Conservation (phyloP, 73 alveolate genomes). For the Tetrahymena malaccensis region DNA sequence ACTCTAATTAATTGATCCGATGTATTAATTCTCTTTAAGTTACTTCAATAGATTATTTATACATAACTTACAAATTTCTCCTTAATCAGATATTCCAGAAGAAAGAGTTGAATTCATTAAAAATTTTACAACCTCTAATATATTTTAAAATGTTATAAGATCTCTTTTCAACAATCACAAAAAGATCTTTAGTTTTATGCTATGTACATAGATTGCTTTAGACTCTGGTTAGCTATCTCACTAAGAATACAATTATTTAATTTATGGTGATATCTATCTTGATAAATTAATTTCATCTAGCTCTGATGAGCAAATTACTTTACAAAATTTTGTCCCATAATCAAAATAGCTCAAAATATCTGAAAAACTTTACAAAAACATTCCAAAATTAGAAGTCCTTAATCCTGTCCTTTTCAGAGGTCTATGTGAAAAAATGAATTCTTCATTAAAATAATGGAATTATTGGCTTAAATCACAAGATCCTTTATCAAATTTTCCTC, state of each 20-base stretch:
- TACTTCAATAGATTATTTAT: conserved; percentile 75
- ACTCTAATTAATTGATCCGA: conserved; percentile 86
- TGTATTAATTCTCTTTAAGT: conserved; percentile 92
- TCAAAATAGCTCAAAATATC: neutral
- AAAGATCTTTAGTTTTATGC: conserved; percentile 76
- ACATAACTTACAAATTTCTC: conserved; percentile 62
- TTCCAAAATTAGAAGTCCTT: conserved; percentile 3
- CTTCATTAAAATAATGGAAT: neutral
- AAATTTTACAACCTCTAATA: conserved; percentile 71
- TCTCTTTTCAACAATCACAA: conserved; percentile 94
- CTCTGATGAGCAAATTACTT: conserved; percentile 2
- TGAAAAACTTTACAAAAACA: conserved; percentile 8
- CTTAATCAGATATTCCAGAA: conserved; percentile 50
- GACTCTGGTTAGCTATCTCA: conserved; percentile 50
- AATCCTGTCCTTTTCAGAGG: neutral
- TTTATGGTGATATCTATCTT: conserved; percentile 36
- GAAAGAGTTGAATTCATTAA: conserved; percentile 67
- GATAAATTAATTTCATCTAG: conserved; percentile 34
- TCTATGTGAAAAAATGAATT: neutral
- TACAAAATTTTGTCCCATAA: neutral
- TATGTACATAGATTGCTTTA: conserved; percentile 73
- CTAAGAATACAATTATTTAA: conserved; percentile 38
- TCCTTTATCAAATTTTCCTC: neutral
- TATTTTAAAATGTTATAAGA: conserved; percentile 88
- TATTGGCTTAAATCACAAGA: neutral